Percentiles rank a stretch among this genome's conserved stretches.
phyloP scores from a whole-genome alignment of 202 grass and related monocot species.

The Dendrocalamus latiflorus region DNA sequence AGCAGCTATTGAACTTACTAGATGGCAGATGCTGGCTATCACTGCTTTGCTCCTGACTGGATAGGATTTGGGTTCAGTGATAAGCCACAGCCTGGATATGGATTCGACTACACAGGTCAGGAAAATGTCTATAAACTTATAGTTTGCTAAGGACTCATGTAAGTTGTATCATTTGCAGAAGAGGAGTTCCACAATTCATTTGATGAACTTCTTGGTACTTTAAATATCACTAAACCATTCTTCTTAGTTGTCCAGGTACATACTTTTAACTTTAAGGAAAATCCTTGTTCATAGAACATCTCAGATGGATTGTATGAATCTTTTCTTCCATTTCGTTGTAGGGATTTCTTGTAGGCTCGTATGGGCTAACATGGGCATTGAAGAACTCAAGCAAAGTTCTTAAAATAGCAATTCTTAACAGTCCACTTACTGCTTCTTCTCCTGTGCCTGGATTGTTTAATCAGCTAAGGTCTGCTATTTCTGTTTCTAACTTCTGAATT shows the following conservation, averaged over 20 bases:
- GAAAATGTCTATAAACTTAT: conserved; percentile 6
- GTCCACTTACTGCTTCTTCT: conserved; percentile 77
- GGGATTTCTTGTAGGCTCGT: conserved; percentile 93
- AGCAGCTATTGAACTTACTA: conserved; percentile 47
- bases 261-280: neutral
- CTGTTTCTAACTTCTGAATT: neutral
- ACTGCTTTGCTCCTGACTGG: conserved; percentile 91
- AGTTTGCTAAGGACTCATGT: conserved; percentile 1
- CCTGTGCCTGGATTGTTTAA: conserved; percentile 82
- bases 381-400: conserved; percentile 73
- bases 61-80: conserved; percentile 98
- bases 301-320: conserved; percentile 9
- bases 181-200: conserved; percentile 79
- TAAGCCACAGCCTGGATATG: conserved; percentile 89
- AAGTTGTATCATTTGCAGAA: conserved; percentile 50
- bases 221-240: conserved; percentile 71
- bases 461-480: conserved; percentile 62
- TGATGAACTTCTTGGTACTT: conserved; percentile 68
- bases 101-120: conserved; percentile 81
- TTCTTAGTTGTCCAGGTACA: conserved; percentile 90
- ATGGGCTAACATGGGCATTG: conserved; percentile 91
- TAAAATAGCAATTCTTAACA: conserved; percentile 87
- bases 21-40: conserved; percentile 83
- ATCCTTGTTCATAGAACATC: neutral
- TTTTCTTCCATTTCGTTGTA: conserved; percentile 31